Evolutionary conservation across 225 moss, liverwort and hornwort genomes (phyloP).

Genomic region (Straminergon stramineum): DNA sequence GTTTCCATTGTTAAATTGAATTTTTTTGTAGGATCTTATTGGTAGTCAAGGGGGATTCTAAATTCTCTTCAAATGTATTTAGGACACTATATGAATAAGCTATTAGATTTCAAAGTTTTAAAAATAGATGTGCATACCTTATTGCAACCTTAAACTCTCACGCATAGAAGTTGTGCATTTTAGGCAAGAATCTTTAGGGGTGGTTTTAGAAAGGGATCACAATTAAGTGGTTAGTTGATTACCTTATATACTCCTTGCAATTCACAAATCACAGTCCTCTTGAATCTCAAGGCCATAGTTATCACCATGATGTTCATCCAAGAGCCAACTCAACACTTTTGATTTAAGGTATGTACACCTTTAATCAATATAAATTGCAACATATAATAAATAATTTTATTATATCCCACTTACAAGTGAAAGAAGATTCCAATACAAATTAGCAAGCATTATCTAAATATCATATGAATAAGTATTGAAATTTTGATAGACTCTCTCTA

Average conservation of each 20-base stretch:
- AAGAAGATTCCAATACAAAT: accelerated
- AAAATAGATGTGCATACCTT: not conserved
- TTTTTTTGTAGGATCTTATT: not conserved
- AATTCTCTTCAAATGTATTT: not conserved
- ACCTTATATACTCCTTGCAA: not conserved
- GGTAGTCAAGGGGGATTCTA: not conserved
- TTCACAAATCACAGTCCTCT: not conserved
- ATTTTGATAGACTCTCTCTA: not conserved
- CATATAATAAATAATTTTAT: not conserved
- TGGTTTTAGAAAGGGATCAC: not conserved
- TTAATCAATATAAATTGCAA: not conserved
- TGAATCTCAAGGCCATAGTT: not conserved
- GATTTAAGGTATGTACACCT: not conserved
- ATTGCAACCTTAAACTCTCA: not conserved
- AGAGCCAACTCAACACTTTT: not conserved
- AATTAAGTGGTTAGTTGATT: not conserved
- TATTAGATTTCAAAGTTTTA: not conserved
- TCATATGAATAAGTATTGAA: not conserved
- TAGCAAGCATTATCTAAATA: not conserved
- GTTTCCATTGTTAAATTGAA: not conserved
- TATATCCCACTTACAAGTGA: not conserved
- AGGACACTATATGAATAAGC: not conserved
- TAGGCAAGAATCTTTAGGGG: not conserved
- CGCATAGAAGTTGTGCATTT: not conserved
- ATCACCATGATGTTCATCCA: not conserved